These are phyloP conservation scores for Tetrapisispora fleetii DNA, from an alignment of 805 yeast genomes.

Conservation along the genomic window DNA sequence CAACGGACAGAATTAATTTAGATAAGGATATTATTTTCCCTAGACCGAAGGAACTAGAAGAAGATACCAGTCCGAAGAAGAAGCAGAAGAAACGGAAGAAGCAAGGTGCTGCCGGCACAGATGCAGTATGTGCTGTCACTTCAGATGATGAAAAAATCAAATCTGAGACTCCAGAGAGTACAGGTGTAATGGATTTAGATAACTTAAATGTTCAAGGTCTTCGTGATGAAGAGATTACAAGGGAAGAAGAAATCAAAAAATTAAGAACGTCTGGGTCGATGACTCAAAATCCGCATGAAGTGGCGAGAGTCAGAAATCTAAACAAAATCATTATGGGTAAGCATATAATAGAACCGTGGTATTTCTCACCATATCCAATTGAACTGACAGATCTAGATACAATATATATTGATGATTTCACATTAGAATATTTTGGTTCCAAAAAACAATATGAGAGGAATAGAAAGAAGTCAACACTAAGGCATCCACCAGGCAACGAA, in stretches of 20 bases:
- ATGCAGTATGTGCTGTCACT: background rate
- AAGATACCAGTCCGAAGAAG: conserved; percentile 29
- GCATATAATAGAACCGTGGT: conserved; percentile 96
- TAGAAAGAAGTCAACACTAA: conserved; percentile 74
- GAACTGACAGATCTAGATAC: conserved; percentile 89
- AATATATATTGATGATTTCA: conserved; percentile 84
- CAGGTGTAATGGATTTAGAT: conserved; percentile 77
- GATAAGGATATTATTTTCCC: conserved; percentile 65
- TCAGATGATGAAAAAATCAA: conserved; percentile 8
- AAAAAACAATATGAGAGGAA: conserved; percentile 87
- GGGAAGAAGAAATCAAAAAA: conserved; percentile 89
- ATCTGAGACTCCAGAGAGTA: conserved; percentile 22
- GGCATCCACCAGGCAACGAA: conserved; percentile 98
- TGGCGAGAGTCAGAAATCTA: conserved; percentile 83
- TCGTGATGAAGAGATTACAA: conserved; percentile 55
- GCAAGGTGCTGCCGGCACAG: conserved; percentile 5
- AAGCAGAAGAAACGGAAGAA: conserved; percentile 32
- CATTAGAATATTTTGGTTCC: conserved; percentile 81
- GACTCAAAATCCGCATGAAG: conserved; percentile 82
- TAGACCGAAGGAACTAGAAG: conserved; percentile 42
- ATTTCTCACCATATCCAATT: conserved; percentile 92
- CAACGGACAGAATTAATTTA: conserved; percentile 59
- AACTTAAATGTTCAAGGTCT: conserved; percentile 78
- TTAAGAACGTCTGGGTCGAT: conserved; percentile 93
- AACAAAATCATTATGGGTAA: conserved; percentile 74